phyloP scores from a whole-genome alignment of 164 flowering plant species.

The Liriodendron chinense region DNA sequence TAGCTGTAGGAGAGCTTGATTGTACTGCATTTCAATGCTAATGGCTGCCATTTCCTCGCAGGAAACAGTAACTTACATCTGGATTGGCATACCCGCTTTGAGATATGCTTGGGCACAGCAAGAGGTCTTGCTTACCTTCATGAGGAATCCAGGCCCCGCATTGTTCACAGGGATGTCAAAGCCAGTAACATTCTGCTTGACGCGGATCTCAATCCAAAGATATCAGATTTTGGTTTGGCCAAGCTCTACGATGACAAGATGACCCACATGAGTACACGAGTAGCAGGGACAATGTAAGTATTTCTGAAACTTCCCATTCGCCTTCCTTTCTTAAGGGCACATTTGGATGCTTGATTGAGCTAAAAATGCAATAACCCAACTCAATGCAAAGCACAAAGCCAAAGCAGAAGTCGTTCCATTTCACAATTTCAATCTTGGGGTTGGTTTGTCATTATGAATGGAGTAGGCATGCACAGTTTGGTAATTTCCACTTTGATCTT shows the following conservation, averaged over 20 bases:
- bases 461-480: no score
- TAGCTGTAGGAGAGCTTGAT: no score
- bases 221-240: constrained; percentile 26
- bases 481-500: no score
- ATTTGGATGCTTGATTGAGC: no score
- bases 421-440: no score
- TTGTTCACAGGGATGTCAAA: constrained; percentile 79
- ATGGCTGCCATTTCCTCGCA: constrained; percentile 17
- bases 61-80: constrained; percentile 41
- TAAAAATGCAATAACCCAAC: no score
- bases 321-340: no score
- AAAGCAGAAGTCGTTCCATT: no score
- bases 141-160: constrained; percentile 61
- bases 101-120: constrained; percentile 70
- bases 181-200: constrained; percentile 81
- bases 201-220: constrained; percentile 18
- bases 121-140: constrained; percentile 79
- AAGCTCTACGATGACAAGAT: constrained; percentile 21
- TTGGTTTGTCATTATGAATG: no score
- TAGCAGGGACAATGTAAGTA: constrained; percentile 25
- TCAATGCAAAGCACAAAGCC: no score
- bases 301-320: not conserved
- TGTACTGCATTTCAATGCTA: not conserved
- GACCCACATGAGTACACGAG: constrained; percentile 21
- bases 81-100: constrained; percentile 55